phyloP scores from a whole-genome alignment of 2,329 filamentous ascomycete genomes.

The Blumeria hordei region DNA sequence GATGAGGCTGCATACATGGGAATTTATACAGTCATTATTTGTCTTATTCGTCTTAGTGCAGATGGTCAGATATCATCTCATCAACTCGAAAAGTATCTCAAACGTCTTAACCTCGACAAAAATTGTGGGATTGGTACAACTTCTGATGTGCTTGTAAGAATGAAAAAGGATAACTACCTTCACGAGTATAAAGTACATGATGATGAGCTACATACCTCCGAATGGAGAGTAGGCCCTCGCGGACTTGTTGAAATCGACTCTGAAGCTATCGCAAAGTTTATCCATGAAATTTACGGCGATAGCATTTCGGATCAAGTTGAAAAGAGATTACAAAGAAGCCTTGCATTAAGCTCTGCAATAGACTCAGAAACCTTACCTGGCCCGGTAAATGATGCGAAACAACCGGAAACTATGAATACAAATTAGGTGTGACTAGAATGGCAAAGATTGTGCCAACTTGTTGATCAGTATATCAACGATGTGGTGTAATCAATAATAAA shows the following conservation, averaged over 20 bases:
- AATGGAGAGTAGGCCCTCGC: conserved; percentile 65
- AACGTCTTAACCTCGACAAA: conserved; percentile 48
- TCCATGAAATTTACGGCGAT: conserved; percentile 28
- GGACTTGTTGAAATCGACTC: conserved; percentile 66
- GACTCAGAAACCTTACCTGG: too few species aligned
- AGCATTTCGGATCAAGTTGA: conserved; percentile 30
- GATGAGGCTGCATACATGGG: conserved; percentile 61
- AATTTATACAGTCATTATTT: conserved; percentile 57
- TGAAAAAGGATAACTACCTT: conserved; percentile 68
- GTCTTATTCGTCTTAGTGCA: conserved; percentile 44
- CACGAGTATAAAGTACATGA: conserved; percentile 42
- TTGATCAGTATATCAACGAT: too few species aligned
- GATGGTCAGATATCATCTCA: conserved; percentile 52
- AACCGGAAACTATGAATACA: too few species aligned
- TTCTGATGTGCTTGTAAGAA: conserved; percentile 45
- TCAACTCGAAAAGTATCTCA: conserved; percentile 54
- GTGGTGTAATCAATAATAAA: too few species aligned
- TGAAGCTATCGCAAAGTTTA: conserved; percentile 48
- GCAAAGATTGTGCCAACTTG: too few species aligned
- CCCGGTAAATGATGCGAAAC: too few species aligned
- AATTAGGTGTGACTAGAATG: too few species aligned
- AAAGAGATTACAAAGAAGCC: conserved; percentile 32
- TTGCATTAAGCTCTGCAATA: conserved; percentile 17
- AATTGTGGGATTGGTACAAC: conserved; percentile 53
- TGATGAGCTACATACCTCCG: conserved; percentile 51